Conservation (phyloP, 352 stramenopile species). For the Globisporangium iwayamae region DNA sequence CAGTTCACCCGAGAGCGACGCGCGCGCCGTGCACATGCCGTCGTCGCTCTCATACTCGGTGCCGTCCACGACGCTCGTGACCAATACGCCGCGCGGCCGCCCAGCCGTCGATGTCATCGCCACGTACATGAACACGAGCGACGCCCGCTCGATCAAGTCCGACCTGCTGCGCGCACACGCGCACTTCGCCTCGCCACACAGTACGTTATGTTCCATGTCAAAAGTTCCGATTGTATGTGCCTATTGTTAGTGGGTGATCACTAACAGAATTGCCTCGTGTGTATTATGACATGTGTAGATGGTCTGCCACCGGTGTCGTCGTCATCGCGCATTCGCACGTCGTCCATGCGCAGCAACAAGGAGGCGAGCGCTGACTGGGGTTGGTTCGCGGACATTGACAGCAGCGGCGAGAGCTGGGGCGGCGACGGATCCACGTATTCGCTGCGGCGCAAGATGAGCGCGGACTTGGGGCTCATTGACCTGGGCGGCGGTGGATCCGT, state of each 20-base stretch:
- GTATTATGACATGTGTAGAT: constrained; percentile 22
- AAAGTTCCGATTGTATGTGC: constrained; percentile 13
- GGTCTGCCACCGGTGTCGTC: constrained; percentile 51
- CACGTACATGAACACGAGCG: constrained; percentile 88
- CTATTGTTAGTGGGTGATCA: constrained; percentile 16
- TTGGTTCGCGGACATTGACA: constrained; percentile 88
- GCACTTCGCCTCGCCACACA: constrained; percentile 71
- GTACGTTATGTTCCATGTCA: constrained; percentile 1
- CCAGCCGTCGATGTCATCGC: constrained; percentile 82
- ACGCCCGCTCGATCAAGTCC: constrained; percentile 72
- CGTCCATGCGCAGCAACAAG: constrained; percentile 33
- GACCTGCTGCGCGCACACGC: constrained; percentile 74
- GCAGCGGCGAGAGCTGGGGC: constrained; percentile 77
- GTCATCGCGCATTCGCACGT: constrained; percentile 45
- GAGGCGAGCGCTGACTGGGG: constrained; percentile 83
- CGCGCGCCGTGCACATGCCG: constrained; percentile 35
- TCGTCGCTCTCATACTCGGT: constrained; percentile 74
- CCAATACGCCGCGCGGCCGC: constrained; percentile 62
- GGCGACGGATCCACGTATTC: constrained; percentile 65
- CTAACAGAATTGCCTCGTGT: constrained; percentile 16
- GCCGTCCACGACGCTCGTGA: constrained; percentile 46
- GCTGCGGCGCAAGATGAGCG: constrained; percentile 60
- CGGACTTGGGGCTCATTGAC: constrained; percentile 69
- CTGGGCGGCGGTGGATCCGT: constrained; percentile 50
- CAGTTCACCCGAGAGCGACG: constrained; percentile 23